These are phyloP conservation scores for Cystoderma amianthinum DNA, from an alignment of 768 basidiomycete species.

Conservation along the genomic window DNA sequence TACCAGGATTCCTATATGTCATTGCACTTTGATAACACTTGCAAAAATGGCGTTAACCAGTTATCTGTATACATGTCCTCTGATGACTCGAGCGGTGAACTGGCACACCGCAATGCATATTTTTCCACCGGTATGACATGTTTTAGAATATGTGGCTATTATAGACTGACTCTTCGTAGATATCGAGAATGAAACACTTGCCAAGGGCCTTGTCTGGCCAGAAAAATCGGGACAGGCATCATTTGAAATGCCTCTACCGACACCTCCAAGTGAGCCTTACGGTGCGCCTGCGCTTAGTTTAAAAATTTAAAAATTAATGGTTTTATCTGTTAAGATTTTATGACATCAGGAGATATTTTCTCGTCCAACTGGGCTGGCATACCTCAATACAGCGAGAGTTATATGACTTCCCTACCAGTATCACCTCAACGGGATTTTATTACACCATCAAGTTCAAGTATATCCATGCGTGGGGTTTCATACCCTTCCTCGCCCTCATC, in stretches of 20 bases:
- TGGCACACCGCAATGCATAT: no score
- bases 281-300: no score
- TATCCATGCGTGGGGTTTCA: no score
- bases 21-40: neutral
- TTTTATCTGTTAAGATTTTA: no score
- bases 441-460: neutral
- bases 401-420: no score
- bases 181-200: no score
- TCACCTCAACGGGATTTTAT: neutral
- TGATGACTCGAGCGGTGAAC: no score
- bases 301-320: no score
- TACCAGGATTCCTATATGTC: neutral
- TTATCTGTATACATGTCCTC: neutral
- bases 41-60: neutral
- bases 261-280: neutral
- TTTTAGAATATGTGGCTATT: no score
- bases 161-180: no score
- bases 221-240: neutral
- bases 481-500: neutral
- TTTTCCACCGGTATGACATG: no score
- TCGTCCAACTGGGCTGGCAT: neutral
- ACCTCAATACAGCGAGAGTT: neutral
- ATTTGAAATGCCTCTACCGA: neutral
- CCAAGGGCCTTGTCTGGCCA: neutral
- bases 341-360: no score